These are phyloP conservation scores for Saccharum hybrid DNA, from an alignment of 202 grass and related monocot species.

Conservation along the genomic window DNA sequence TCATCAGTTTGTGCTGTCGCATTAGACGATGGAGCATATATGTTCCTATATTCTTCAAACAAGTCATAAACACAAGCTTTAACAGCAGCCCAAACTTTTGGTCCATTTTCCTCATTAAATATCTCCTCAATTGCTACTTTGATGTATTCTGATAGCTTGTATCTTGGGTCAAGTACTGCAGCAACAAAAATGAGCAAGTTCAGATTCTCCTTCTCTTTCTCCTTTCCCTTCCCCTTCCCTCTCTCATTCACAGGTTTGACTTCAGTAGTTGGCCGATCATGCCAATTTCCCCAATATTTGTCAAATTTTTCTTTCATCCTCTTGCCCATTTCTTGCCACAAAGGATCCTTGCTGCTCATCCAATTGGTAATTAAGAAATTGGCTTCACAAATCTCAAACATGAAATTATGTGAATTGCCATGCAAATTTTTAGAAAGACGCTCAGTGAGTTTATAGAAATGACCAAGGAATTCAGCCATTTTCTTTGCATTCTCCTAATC, in stretches of 20 bases:
- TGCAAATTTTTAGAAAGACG: too few species aligned
- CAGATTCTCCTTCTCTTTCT: not conserved
- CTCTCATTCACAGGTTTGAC: not conserved
- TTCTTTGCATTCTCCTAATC: too few species aligned
- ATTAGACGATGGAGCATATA: not conserved
- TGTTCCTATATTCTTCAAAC: not conserved
- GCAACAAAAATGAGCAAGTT: not conserved
- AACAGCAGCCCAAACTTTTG: not conserved
- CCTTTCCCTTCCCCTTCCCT: not conserved
- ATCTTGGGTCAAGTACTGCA: not conserved
- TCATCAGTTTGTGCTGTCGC: not conserved
- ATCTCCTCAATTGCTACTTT: not conserved
- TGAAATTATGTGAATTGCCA: too few species aligned
- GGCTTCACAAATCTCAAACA: too few species aligned
- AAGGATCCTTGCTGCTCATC: too few species aligned
- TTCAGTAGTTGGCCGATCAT: not conserved
- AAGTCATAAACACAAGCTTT: not conserved
- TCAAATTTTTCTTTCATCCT: too few species aligned
- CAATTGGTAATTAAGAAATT: too few species aligned
- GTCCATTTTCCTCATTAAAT: not conserved
- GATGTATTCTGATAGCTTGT: not conserved
- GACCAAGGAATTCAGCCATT: too few species aligned
- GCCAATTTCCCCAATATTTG: not conserved
- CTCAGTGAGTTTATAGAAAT: too few species aligned
- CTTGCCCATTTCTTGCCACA: too few species aligned